Base-by-base conservation (phyloP, 805 yeast genomes). In the Monosporozyma servazzii region DNA sequence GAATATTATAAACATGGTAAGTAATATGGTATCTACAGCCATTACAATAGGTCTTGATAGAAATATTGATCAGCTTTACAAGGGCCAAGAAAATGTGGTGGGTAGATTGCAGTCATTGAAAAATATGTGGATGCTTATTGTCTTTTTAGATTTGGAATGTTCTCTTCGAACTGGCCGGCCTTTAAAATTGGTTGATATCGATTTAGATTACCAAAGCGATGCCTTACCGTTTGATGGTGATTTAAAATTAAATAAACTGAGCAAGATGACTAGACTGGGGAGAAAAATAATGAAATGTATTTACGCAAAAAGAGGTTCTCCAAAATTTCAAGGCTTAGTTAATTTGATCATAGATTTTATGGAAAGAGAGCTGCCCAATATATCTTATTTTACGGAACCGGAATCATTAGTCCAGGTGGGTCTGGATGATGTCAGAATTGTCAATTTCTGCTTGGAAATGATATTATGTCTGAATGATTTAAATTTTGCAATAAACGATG, bases 91-190 rank as follows among this genome's bases (percentile, higher is more conserved):
- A 23, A 23, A 49, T 8, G 20, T 51, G 3, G 54, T 60, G 3
- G 69, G 69, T 7, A 53, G 53, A 31, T 11, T 58, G 17, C 51
- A 51, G 13, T 44, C 60, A 3, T 17, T 68, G 11, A 57, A 61
- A 46, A 58, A 57, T 20, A 21, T 64, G n/a, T 67, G 68, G 64
- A 53, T 56, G 18, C 57, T 63, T 61, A 53, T 59, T 1, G 25
- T 65, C 10, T 59, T 52, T 39, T 44, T 54, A 8, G 71, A 68
- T 54, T 54, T 60, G 31, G 52, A 51, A 3, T 43, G 55, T 1
- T 53, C 70, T 1, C 56, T 59, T 25, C 58, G 58, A 31, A 56
- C 57, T 20, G 71, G 71, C 0, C 53, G 53, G 5, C 59, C 62
- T 2, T 37, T 61, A 27, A 46, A 51, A 7, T 31, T 44, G 50